A percentile compares a stretch with the other conserved stretches of the same genome.
Evolutionary conservation across 352 stramenopile species (phyloP).

Genomic region (Aphanomyces stellatus): DNA sequence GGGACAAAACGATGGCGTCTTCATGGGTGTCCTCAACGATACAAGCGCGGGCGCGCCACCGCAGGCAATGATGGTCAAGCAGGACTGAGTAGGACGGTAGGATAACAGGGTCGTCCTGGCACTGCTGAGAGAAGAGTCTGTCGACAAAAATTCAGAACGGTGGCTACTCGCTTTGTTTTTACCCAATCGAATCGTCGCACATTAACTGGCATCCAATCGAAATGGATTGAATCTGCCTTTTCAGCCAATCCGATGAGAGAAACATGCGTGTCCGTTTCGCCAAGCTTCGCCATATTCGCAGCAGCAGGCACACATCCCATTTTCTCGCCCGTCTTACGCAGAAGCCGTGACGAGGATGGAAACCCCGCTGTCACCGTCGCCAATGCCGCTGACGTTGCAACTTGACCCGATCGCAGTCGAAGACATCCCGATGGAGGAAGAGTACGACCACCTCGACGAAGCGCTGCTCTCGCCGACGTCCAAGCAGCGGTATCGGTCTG

Average conservation of each 20-base stretch:
- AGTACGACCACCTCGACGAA: neutral
- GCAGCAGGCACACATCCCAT: too few relatives aligned
- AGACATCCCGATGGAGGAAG: neutral
- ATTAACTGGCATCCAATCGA: neutral
- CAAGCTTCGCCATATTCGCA: neutral
- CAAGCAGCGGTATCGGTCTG: conserved; percentile 37
- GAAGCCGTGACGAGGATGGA: too few relatives aligned
- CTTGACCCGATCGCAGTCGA: neutral
- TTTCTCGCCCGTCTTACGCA: too few relatives aligned
- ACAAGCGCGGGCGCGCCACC: too few relatives aligned
- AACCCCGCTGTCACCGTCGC: neutral
- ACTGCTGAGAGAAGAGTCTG: too few relatives aligned
- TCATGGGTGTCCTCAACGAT: too few relatives aligned
- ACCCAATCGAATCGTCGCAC: neutral
- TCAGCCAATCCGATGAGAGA: neutral
- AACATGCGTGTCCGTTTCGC: neutral
- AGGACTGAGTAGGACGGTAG: too few relatives aligned
- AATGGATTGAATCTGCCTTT: neutral
- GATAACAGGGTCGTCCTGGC: too few relatives aligned
- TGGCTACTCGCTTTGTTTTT: too few relatives aligned
- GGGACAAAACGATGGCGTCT: too few relatives aligned
- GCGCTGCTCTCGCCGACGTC: conserved; percentile 14
- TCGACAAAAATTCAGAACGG: too few relatives aligned
- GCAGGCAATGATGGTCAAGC: too few relatives aligned
- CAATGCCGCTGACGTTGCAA: neutral